Evolutionary conservation across 2,329 filamentous ascomycete genomes (phyloP), one percentile per base, ranked within the genome.

Genomic region (Pseudogymnoascus sp.): DNA sequence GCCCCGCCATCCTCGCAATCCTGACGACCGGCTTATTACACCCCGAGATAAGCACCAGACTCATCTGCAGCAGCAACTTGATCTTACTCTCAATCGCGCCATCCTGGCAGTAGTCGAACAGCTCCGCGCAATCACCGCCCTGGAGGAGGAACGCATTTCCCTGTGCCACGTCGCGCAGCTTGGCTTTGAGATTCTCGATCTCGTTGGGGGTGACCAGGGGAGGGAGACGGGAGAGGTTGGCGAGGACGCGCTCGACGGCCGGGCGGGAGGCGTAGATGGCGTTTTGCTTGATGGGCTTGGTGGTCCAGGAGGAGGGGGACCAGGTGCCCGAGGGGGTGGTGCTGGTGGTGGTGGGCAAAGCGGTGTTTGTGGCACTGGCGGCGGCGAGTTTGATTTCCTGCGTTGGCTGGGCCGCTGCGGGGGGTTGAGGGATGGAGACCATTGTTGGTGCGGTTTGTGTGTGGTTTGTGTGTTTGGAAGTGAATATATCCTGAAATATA

Each of bases 31-130:
- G 90, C 77, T 86, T 87, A 77, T 83, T 81, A 64, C 82, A 82
- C 69, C 91, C 95, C 88, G 93, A 97, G 74, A 97, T 93, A 65
- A 99, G 82, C 1, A 99, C 91, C 69, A 99, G 79, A 68, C 91
- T 96, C 93, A 99, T 97, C 78, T 99, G 95, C 65, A 99, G 80
- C 31, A 99, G 83, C 25, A 99, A 84, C 78, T 97, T 97, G 76
- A 97, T 91, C 81, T 97, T 99, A 66, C 91, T 89, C 77, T 97
- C 92, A 69, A 99, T 97, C 68, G 90, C 89, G 12, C 84, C 84
- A 74, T 92, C 88, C 70, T 90, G 88, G 77, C 95, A 99, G 80
- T 99, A 99, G 76, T 95, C 91, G 72, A 99, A 99, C 8, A 97
- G 84, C 79, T 99, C 95, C 14, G 95, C 95, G 73, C 95, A 99